Evolutionary conservation across 2,329 filamentous ascomycete genomes (phyloP).

Genomic region (Fusarium anguioides): DNA sequence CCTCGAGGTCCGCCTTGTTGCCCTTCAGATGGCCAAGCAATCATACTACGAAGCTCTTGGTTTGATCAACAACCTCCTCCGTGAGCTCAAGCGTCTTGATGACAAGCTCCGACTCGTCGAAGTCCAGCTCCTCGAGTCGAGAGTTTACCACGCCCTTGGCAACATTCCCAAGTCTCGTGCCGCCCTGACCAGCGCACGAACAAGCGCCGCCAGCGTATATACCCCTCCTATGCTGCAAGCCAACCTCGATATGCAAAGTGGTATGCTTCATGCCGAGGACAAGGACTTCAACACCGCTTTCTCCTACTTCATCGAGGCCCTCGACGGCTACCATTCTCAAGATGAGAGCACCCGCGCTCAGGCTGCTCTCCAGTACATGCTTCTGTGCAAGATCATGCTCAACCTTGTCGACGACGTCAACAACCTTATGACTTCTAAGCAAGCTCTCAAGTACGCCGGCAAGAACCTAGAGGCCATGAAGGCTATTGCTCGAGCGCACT

Average conservation of each 20-base stretch:
- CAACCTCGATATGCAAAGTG: constrained; percentile 98
- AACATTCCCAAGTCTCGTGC: constrained; percentile 97
- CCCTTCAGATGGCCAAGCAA: constrained; percentile 96
- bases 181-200: constrained; percentile 92
- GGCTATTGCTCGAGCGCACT: constrained; percentile 93
- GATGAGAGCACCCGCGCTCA: constrained; percentile 91
- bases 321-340: constrained; percentile 95
- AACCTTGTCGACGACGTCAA: constrained; percentile 97
- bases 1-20: constrained; percentile 93
- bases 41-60: constrained; percentile 97
- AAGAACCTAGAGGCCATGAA: constrained; percentile 99
- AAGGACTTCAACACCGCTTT: constrained; percentile 99
- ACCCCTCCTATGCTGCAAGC: constrained; percentile 95
- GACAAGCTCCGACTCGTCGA: constrained; percentile 98
- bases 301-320: constrained; percentile 98
- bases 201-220: constrained; percentile 96
- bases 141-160: constrained; percentile 96
- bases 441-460: constrained; percentile 94
- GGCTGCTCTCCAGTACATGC: constrained; percentile 98
- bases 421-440: constrained; percentile 93
- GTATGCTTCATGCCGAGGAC: constrained; percentile 98
- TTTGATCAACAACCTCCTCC: constrained; percentile 94
- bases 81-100: constrained; percentile 96
- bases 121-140: constrained; percentile 95
- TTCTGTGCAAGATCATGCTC: constrained; percentile 99